These are phyloP conservation scores for Geotrichum restrictum DNA, from an alignment of 1,139 yeast genomes.

Conservation along the genomic window DNA sequence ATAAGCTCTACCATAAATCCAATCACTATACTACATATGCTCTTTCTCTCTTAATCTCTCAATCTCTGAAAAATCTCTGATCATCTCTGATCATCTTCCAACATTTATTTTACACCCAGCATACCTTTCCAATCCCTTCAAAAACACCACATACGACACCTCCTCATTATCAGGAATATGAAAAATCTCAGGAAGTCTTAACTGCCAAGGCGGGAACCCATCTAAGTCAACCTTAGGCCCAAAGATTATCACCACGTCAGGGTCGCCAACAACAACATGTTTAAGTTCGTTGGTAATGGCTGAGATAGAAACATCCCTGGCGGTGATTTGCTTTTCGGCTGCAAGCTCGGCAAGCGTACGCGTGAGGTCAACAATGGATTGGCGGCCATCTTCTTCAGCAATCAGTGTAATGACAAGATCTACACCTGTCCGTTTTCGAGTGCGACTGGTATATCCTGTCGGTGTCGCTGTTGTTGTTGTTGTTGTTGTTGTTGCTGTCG, in stretches of 20 bases:
- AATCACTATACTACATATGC: too few relatives aligned
- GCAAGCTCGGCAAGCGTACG: constrained; percentile 80
- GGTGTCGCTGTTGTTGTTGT: neutral
- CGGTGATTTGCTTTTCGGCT: constrained; percentile 54
- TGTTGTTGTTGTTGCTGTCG: constrained; percentile 20
- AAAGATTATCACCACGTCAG: constrained; percentile 79
- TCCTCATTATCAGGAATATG: constrained; percentile 87
- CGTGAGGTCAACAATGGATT: constrained; percentile 83
- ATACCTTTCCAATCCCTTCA: constrained; percentile 75
- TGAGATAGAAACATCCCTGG: constrained; percentile 66
- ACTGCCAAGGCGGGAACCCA: constrained; percentile 98
- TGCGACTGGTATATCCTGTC: neutral
- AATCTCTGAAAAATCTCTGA: too few relatives aligned
- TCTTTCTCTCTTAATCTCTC: too few relatives aligned
- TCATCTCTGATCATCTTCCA: too few relatives aligned
- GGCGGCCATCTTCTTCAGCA: constrained; percentile 79
- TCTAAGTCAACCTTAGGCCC: constrained; percentile 84
- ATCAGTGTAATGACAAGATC: constrained; percentile 65
- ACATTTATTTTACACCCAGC: constrained; percentile 80
- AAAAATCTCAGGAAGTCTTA: constrained; percentile 81
- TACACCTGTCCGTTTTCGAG: constrained; percentile 29
- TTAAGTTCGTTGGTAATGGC: constrained; percentile 70
- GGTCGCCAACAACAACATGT: constrained; percentile 81
- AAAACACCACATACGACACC: constrained; percentile 79
- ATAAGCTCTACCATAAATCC: too few relatives aligned